A percentile compares a stretch with the other conserved stretches of the same genome.
These are phyloP conservation scores for Yamadazyma epiphylla DNA, from an alignment of 1,139 yeast species.

Conservation along the genomic window DNA sequence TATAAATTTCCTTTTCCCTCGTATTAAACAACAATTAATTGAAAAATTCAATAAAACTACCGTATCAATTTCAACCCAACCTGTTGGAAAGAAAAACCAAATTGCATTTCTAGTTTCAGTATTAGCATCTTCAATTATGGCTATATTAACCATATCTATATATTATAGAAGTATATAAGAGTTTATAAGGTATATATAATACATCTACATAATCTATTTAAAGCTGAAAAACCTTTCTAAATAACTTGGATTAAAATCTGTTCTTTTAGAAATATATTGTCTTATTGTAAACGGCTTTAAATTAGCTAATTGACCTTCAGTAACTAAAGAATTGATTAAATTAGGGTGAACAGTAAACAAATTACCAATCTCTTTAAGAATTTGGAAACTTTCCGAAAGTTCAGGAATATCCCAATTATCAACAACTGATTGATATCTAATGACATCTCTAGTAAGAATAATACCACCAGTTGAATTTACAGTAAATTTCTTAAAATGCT, in stretches of 20 bases:
- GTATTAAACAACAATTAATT: not conserved
- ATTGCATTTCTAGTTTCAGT: too few relatives aligned
- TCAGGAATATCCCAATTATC: slow-evolving; percentile 68
- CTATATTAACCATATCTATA: slow-evolving; percentile 1
- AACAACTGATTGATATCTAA: slow-evolving; percentile 69
- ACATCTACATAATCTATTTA: too few relatives aligned
- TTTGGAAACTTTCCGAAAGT: slow-evolving; percentile 64
- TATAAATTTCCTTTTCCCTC: slow-evolving; percentile 8
- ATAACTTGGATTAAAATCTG: slow-evolving; percentile 61
- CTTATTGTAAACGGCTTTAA: slow-evolving; percentile 65
- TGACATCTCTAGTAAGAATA: slow-evolving; percentile 79
- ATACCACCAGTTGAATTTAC: slow-evolving; percentile 84
- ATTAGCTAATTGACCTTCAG: slow-evolving; percentile 74
- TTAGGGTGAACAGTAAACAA: slow-evolving; percentile 72
- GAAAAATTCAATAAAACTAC: not conserved
- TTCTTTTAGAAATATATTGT: slow-evolving; percentile 67
- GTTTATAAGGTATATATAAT: too few relatives aligned
- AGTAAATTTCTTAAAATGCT: slow-evolving; percentile 72
- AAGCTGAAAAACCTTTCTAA: slow-evolving; percentile 47
- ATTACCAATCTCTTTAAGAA: slow-evolving; percentile 80
- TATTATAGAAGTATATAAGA: too few relatives aligned
- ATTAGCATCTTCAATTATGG: not conserved
- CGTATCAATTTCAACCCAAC: too few relatives aligned
- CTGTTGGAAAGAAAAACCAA: too few relatives aligned
- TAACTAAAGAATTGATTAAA: slow-evolving; percentile 70